Conservation (phyloP, 768 basidiomycete genomes). For the Trametes cubensis region DNA sequence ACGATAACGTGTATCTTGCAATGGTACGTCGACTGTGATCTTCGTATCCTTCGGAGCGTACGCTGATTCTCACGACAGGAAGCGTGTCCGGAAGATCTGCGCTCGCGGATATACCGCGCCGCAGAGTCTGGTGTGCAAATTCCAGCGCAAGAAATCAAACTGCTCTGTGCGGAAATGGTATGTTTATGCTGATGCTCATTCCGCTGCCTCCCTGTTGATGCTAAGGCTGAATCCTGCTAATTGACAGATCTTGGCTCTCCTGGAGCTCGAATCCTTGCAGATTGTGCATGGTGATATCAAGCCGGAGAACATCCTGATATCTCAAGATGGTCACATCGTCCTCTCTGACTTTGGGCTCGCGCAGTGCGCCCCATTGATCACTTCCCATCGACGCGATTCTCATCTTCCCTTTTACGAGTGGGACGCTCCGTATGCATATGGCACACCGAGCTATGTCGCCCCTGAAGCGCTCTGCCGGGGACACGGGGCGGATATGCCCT, state of each 20-base stretch:
- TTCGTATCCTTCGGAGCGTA: neutral
- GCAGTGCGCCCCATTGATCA: neutral
- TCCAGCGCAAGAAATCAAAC: neutral
- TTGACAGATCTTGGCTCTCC: constrained; percentile 8
- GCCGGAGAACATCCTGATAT: constrained; percentile 22
- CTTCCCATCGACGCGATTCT: neutral
- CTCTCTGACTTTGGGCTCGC: constrained; percentile 25
- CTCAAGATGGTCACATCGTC: constrained; percentile 13
- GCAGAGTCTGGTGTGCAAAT: neutral
- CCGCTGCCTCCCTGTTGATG: too few relatives aligned
- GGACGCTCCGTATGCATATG: constrained; percentile 30
- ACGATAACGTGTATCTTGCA: constrained; percentile 29
- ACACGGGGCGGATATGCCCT: constrained; percentile 36
- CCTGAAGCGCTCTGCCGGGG: constrained; percentile 44
- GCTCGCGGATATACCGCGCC: neutral
- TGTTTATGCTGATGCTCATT: neutral
- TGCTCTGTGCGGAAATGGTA: constrained; percentile 25
- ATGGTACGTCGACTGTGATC: constrained; percentile 26
- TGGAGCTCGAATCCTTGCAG: neutral
- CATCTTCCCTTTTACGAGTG: neutral
- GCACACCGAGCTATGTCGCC: constrained; percentile 45
- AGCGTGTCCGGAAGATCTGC: constrained; percentile 11
- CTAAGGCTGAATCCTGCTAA: neutral
- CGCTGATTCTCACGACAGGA: constrained; percentile 1
- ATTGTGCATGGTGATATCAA: constrained; percentile 24